phyloP scores from a whole-genome alignment of 805 yeast genomes.

The Spathaspora gorwiae region DNA sequence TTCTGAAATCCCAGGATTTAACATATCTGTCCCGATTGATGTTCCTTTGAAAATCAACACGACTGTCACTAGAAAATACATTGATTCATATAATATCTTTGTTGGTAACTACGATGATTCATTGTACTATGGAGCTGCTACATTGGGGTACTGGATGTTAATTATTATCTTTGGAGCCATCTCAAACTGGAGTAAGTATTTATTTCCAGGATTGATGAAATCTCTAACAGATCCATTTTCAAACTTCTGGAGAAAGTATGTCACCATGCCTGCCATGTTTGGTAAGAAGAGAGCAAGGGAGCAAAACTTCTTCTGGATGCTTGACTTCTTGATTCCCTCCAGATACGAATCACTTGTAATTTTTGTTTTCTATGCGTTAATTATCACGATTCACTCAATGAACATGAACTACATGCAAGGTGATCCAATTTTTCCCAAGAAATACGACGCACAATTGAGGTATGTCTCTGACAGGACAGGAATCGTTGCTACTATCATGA shows the following conservation, averaged over 20 bases:
- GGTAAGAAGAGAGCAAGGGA: conserved; percentile 29
- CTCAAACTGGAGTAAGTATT: conserved; percentile 35
- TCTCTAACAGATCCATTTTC: conserved; percentile 23
- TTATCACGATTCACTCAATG: conserved; percentile 13
- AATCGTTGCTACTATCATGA: conserved; percentile 38
- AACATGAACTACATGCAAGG: conserved; percentile 3
- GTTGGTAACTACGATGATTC: conserved; percentile 21
- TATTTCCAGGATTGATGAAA: conserved; percentile 34
- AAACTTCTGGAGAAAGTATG: conserved; percentile 20
- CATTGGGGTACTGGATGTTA: conserved; percentile 46
- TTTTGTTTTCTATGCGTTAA: conserved; percentile 15
- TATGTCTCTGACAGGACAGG: conserved; percentile 51
- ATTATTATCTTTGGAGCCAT: conserved; percentile 39
- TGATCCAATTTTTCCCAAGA: conserved; percentile 22
- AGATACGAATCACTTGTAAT: conserved; percentile 29
- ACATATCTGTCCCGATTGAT: conserved; percentile 13
- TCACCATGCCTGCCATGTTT: conserved; percentile 30
- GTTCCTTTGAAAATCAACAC: conserved; percentile 22
- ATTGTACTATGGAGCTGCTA: conserved; percentile 30
- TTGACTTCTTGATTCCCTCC: conserved; percentile 25
- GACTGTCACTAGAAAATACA: conserved; percentile 8
- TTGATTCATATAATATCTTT: conserved; percentile 12
- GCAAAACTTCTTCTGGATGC: neutral
- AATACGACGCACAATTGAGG: conserved; percentile 17
- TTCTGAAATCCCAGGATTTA: conserved; percentile 19